Evolutionary conservation across 805 yeast genomes (phyloP).

Genomic region (Helenozyma rhizophorensis): DNA sequence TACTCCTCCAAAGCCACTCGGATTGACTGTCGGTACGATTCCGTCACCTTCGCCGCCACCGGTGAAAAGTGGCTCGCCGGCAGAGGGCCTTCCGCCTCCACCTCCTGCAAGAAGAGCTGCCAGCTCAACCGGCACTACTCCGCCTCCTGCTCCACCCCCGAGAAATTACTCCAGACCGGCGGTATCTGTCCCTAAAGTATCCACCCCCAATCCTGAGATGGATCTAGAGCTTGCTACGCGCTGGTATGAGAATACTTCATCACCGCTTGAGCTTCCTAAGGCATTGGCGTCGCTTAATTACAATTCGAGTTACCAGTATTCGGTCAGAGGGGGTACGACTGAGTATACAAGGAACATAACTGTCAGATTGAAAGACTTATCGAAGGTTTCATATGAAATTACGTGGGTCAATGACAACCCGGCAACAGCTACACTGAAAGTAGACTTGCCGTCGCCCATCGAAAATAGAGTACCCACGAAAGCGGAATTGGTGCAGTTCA

Average conservation of each 20-base stretch:
- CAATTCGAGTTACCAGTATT: constrained; percentile 16
- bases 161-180: constrained; percentile 17
- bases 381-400: constrained; percentile 31
- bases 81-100: no score
- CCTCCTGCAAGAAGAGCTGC: no score
- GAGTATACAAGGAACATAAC: constrained; percentile 24
- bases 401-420: constrained; percentile 34
- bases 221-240: constrained; percentile 41
- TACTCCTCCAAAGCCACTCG: constrained; percentile 7
- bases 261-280: constrained; percentile 29
- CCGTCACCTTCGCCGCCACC: no score
- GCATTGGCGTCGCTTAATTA: constrained; percentile 34
- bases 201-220: constrained; percentile 27
- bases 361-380: constrained; percentile 40
- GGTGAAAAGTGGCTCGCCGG: no score
- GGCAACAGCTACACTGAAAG: constrained; percentile 21
- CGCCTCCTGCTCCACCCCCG: constrained; percentile 29
- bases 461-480: constrained; percentile 23
- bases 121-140: constrained; percentile 18
- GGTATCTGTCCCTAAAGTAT: constrained; percentile 12
- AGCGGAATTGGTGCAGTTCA: constrained; percentile 28
- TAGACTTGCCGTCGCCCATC: constrained; percentile 43
- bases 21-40: no score
- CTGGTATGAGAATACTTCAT: constrained; percentile 41
- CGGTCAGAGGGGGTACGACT: constrained; percentile 9